Conservation (phyloP, 169 alveolate species). For the Babesia bigemina region DNA sequence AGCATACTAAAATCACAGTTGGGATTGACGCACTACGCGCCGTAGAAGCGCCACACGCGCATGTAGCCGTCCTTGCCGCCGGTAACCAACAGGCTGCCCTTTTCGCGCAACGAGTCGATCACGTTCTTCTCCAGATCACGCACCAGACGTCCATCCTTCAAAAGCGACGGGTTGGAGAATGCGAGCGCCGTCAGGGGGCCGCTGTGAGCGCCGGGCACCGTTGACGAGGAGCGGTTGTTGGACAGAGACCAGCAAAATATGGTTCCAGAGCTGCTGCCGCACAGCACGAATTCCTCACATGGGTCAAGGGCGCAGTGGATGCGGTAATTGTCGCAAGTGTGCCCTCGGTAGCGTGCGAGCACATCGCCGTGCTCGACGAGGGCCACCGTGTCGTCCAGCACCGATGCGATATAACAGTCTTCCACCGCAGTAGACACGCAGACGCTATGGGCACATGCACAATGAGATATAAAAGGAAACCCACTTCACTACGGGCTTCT, state of each 20-base stretch:
- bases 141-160: conserved; percentile 49
- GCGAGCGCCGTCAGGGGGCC: conserved; percentile 57
- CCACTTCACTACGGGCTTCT: conserved; percentile 59
- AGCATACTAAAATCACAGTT: too few species aligned
- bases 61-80: conserved; percentile 65
- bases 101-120: conserved; percentile 28
- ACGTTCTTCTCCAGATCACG: conserved; percentile 65
- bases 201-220: conserved; percentile 52
- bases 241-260: conserved; percentile 63
- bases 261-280: conserved; percentile 72
- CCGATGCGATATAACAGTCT: conserved; percentile 65
- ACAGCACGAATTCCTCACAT: conserved; percentile 62
- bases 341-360: conserved; percentile 62
- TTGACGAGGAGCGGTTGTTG: conserved; percentile 1
- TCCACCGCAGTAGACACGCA: conserved; percentile 57
- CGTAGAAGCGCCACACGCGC: conserved; percentile 46
- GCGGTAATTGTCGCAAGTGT: conserved; percentile 59
- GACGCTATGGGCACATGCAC: conserved; percentile 42
- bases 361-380: conserved; percentile 72
- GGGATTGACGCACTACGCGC: too few species aligned
- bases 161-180: conserved; percentile 63
- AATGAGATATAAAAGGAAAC: neutral
- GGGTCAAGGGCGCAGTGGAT: conserved; percentile 63
- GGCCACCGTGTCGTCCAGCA: conserved; percentile 55
- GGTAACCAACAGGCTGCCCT: conserved; percentile 46